Conservation (phyloP, 495 filamentous ascomycete species). For the Hypoxylon cercidicola region DNA sequence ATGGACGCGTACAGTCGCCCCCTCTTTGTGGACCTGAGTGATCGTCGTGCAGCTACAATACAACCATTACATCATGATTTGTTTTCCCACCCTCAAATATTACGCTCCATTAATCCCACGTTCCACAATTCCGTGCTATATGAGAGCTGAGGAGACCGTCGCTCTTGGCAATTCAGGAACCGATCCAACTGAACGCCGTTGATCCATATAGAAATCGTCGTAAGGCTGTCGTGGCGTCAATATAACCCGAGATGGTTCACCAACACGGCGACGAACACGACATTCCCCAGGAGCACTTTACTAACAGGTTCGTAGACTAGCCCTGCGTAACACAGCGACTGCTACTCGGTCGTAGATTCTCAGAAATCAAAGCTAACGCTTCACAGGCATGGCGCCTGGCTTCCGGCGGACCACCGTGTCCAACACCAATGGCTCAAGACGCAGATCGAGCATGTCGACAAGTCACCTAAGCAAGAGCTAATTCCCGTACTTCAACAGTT, state of each 20-base stretch:
- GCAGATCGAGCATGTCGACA: conserved; percentile 58
- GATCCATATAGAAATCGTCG: conserved; percentile 16
- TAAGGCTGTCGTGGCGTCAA: conserved; percentile 9
- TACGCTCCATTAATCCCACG: conserved; percentile 4
- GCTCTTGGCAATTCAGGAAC: conserved; percentile 40
- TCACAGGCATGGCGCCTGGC: conserved; percentile 60
- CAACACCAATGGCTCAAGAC: conserved; percentile 60
- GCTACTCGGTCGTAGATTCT: too few relatives aligned
- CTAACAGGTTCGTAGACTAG: conserved; percentile 48
- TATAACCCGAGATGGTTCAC: conserved; percentile 51
- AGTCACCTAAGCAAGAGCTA: conserved; percentile 52
- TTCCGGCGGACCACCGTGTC: conserved; percentile 63
- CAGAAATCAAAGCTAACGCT: conserved; percentile 14
- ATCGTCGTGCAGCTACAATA: conserved; percentile 25
- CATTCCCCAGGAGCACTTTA: conserved; percentile 55
- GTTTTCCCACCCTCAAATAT: conserved; percentile 17
- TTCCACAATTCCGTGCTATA: conserved; percentile 30
- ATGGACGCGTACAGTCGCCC: conserved; percentile 11
- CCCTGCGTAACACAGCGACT: too few relatives aligned
- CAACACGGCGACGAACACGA: conserved; percentile 57
- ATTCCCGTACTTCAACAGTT: conserved; percentile 59
- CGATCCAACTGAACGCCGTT: conserved; percentile 3
- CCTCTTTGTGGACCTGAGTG: conserved; percentile 26
- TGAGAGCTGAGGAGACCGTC: conserved; percentile 18
- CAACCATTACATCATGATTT: conserved; percentile 43